These are phyloP conservation scores for Plectranthus barbatus DNA, from an alignment of 257 asterid species.

Conservation along the genomic window DNA sequence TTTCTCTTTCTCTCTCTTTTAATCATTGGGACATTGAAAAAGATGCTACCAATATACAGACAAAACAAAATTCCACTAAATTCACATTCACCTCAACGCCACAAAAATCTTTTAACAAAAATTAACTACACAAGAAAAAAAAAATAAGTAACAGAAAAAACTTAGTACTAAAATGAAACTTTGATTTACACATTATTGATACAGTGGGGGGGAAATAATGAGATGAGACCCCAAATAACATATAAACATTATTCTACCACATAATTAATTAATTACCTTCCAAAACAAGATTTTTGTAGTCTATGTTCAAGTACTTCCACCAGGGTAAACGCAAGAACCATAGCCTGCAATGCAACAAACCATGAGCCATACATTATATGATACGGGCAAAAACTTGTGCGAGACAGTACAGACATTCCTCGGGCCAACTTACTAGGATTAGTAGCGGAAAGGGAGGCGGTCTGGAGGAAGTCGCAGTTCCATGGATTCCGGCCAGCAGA, in stretches of 20 bases:
- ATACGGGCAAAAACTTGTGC: neutral
- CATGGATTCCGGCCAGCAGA: slow-evolving; percentile 69
- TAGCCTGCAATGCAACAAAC: slow-evolving; percentile 41
- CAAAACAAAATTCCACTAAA: too few relatives aligned
- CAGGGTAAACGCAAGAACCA: slow-evolving; percentile 46
- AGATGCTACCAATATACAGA: neutral
- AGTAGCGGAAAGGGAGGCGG: slow-evolving; percentile 42
- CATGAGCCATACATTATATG: neutral
- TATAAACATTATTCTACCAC: slow-evolving; percentile 10
- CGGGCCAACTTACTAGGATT: slow-evolving; percentile 59
- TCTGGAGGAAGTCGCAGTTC: slow-evolving; percentile 70
- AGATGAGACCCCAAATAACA: neutral
- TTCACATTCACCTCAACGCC: neutral
- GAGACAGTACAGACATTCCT: neutral
- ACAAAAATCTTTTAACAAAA: too few relatives aligned
- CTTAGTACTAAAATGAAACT: neutral
- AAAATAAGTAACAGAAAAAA: neutral
- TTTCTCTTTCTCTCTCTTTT: neutral
- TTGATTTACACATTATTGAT: neutral
- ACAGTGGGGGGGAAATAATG: slow-evolving; percentile 1
- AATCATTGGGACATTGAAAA: neutral
- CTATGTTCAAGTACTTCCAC: slow-evolving; percentile 18
- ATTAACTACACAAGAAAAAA: too few relatives aligned
- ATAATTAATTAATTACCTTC: slow-evolving; percentile 2
- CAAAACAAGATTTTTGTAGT: neutral